A percentile compares a stretch with the other conserved stretches of the same genome.
Evolutionary conservation across 2,329 filamentous ascomycete genomes (phyloP).

Genomic region (Penicillium corylophilum): DNA sequence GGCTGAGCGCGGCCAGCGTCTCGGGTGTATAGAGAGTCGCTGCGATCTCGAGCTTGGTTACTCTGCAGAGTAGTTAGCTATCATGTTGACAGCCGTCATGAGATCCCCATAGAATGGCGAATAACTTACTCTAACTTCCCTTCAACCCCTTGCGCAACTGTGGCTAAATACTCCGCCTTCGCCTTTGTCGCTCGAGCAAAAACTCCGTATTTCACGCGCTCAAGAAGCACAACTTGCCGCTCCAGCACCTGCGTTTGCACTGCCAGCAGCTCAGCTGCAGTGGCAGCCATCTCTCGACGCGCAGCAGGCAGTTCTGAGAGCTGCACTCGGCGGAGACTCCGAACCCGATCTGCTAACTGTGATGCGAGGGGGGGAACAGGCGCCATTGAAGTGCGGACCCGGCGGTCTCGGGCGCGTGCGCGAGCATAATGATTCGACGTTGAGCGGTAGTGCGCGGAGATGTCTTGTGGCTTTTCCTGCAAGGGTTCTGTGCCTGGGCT

Average conservation of each 20-base stretch:
- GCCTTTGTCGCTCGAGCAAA: constrained; percentile 37
- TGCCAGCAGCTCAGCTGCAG: constrained; percentile 35
- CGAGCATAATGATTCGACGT: constrained; percentile 18
- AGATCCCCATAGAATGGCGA: neutral
- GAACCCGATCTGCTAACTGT: constrained; percentile 30
- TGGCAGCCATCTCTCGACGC: constrained; percentile 35
- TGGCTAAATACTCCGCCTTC: constrained; percentile 41
- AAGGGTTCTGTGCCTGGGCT: neutral
- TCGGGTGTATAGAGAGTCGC: constrained; percentile 41
- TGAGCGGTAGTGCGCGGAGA: constrained; percentile 1
- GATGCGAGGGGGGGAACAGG: constrained; percentile 24
- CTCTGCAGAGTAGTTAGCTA: constrained; percentile 22
- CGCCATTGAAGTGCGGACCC: constrained; percentile 24
- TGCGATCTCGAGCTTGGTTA: constrained; percentile 38
- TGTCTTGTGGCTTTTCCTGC: neutral
- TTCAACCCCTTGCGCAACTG: constrained; percentile 39
- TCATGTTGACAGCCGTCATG: neutral
- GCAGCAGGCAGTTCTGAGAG: constrained; percentile 34
- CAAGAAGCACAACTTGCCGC: constrained; percentile 40
- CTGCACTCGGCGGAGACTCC: constrained; percentile 30
- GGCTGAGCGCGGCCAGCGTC: constrained; percentile 30
- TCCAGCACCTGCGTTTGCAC: constrained; percentile 36
- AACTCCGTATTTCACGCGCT: constrained; percentile 41
- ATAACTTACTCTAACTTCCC: constrained; percentile 38
- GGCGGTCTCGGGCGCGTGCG: constrained; percentile 21